Evolutionary conservation across 352 stramenopile species (phyloP).

Genomic region (Phytophthora lateralis): DNA sequence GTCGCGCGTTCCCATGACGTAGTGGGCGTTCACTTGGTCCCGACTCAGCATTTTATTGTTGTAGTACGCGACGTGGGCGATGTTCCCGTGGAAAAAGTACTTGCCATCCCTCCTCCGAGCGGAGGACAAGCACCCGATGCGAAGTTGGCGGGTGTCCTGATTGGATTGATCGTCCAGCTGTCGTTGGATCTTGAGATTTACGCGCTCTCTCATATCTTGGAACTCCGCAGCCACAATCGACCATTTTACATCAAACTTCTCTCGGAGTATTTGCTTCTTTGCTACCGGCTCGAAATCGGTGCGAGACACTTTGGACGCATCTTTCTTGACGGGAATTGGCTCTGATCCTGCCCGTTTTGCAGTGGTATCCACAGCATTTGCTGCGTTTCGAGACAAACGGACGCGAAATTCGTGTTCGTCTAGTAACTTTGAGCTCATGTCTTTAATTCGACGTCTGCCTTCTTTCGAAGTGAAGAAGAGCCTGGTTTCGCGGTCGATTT

Average conservation of each 20-base stretch:
- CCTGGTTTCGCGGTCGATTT: conserved; percentile 69
- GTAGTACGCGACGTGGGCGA: conserved; percentile 90
- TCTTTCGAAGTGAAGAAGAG: conserved; percentile 76
- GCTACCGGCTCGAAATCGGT: conserved; percentile 80
- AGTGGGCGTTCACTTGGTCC: conserved; percentile 81
- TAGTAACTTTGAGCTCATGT: conserved; percentile 66
- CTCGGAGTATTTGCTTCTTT: conserved; percentile 82
- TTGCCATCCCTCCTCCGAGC: conserved; percentile 70
- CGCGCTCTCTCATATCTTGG: conserved; percentile 65
- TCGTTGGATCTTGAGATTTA: conserved; percentile 75
- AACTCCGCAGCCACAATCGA: conserved; percentile 61
- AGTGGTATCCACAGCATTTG: conserved; percentile 9
- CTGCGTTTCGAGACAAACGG: conserved; percentile 56
- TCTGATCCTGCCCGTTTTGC: conserved; percentile 7
- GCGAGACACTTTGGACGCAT: conserved; percentile 61
- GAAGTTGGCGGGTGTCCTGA: conserved; percentile 58
- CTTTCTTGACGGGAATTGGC: conserved; percentile 46
- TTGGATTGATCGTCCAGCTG: conserved; percentile 69
- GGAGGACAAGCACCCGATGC: conserved; percentile 78
- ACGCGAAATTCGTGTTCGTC: conserved; percentile 88
- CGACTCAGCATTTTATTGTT: conserved; percentile 54
- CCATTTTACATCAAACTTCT: conserved; percentile 74
- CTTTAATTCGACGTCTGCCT: conserved; percentile 66
- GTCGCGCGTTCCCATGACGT: conserved; percentile 66
- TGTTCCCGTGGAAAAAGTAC: conserved; percentile 84